Evolutionary conservation across 2,329 filamentous ascomycete species (phyloP).

Genomic region (Penicillium sp.): DNA sequence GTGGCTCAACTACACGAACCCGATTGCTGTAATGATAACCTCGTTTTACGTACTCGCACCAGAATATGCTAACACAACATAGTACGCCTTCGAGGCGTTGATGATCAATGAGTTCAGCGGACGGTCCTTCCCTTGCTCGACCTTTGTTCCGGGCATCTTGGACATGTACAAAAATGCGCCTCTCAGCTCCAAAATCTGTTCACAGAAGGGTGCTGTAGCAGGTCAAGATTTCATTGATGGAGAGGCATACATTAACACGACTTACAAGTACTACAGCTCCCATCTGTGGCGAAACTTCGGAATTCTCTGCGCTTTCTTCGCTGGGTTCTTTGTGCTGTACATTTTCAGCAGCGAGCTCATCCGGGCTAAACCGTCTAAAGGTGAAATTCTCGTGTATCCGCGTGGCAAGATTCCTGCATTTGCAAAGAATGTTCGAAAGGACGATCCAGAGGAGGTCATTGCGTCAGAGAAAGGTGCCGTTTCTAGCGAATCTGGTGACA

Average conservation of each 20-base stretch:
- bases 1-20: constrained; percentile 81
- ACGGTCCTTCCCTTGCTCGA: constrained; percentile 56
- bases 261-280: constrained; percentile 55
- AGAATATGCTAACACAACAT: background rate
- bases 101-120: constrained; percentile 80
- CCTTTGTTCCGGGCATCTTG: constrained; percentile 44
- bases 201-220: constrained; percentile 55
- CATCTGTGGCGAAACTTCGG: constrained; percentile 69
- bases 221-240: constrained; percentile 57
- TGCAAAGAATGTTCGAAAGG: constrained; percentile 25
- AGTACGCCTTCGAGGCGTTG: constrained; percentile 75
- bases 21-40: constrained; percentile 55
- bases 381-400: constrained; percentile 70
- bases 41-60: background rate
- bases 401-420: constrained; percentile 61
- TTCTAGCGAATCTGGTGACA: constrained; percentile 69
- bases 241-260: constrained; percentile 55
- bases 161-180: constrained; percentile 41
- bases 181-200: constrained; percentile 53
- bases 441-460: constrained; percentile 21
- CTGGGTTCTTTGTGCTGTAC: constrained; percentile 60
- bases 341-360: constrained; percentile 61
- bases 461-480: constrained; percentile 41
- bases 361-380: constrained; percentile 66
- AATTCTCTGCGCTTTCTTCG: constrained; percentile 61